These are phyloP conservation scores for Aspergillus tamarii DNA, from an alignment of 2,329 filamentous ascomycete species.

Conservation along the genomic window DNA sequence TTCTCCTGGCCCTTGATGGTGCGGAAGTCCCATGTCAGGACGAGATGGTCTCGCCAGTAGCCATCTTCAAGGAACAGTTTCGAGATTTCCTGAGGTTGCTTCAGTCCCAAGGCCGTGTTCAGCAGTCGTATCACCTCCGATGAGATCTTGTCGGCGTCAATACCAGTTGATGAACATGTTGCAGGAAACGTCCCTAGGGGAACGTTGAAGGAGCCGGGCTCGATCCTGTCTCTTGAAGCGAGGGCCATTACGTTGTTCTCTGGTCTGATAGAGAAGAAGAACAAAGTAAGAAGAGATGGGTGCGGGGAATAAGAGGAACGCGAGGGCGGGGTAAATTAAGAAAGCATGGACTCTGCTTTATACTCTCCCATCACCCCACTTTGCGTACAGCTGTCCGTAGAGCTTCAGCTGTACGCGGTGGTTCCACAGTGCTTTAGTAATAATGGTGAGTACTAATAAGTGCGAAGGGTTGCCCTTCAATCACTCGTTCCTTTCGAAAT, in stretches of 20 bases:
- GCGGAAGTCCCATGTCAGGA: constrained; percentile 58
- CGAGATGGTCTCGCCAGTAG: constrained; percentile 64
- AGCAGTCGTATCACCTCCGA: constrained; percentile 40
- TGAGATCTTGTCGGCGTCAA: constrained; percentile 44
- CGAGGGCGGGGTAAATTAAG: not conserved
- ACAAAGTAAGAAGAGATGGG: not conserved
- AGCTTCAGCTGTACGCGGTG: not conserved
- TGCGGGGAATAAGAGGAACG: not conserved
- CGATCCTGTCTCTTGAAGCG: constrained; percentile 47
- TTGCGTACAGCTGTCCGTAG: not conserved
- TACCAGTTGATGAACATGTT: constrained; percentile 35
- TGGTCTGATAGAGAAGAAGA: not conserved
- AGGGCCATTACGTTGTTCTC: constrained; percentile 12
- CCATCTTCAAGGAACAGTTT: constrained; percentile 54
- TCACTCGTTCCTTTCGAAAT: not conserved
- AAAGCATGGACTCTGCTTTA: not conserved
- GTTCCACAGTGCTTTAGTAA: not conserved
- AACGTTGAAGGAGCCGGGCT: constrained; percentile 60
- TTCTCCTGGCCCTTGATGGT: constrained; percentile 54
- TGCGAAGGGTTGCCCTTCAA: no score
- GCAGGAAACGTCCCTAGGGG: constrained; percentile 48
- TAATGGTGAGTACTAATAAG: no score
- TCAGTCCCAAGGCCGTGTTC: constrained; percentile 42
- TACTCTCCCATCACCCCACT: not conserved
- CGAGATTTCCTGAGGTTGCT: constrained; percentile 38